These are phyloP conservation scores for Agaricus bisporus DNA, from an alignment of 768 basidiomycete genomes.

Conservation along the genomic window DNA sequence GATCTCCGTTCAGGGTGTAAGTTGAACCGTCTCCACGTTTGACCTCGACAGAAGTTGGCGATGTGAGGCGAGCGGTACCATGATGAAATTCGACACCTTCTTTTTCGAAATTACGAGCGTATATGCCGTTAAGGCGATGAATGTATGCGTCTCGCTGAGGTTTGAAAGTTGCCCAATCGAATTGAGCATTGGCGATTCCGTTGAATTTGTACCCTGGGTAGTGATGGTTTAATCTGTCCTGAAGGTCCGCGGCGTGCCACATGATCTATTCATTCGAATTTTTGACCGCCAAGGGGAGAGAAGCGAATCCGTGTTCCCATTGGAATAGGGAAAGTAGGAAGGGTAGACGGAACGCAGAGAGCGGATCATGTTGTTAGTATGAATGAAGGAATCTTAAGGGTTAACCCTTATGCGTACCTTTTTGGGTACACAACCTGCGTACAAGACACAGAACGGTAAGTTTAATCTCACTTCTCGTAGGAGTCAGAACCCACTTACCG, in stretches of 20 bases:
- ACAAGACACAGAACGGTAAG: not conserved
- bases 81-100: conserved; percentile 85
- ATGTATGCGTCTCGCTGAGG: conserved; percentile 96
- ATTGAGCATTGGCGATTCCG: conserved; percentile 52
- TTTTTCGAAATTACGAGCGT: conserved; percentile 81
- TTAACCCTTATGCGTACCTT: conserved; percentile 44
- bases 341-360: not conserved
- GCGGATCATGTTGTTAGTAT: not conserved
- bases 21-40: conserved; percentile 58
- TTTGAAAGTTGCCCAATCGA: conserved; percentile 91
- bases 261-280: conserved; percentile 57
- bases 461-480: not conserved
- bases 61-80: conserved; percentile 70
- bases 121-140: conserved; percentile 81
- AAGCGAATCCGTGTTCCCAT: not conserved
- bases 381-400: not conserved
- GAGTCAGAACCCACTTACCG: conserved; percentile 43
- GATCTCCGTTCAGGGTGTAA: conserved; percentile 70
- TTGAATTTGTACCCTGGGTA: conserved; percentile 67
- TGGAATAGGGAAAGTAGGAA: not conserved
- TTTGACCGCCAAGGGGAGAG: not conserved
- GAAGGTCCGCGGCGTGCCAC: conserved; percentile 94
- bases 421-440: conserved; percentile 90
- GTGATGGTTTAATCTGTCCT: conserved; percentile 78
- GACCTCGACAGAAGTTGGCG: conserved; percentile 67